Evolutionary conservation across 257 asterid species (phyloP), one percentile per base, ranked within the genome.

Genomic region (Cruciata laevipes): DNA sequence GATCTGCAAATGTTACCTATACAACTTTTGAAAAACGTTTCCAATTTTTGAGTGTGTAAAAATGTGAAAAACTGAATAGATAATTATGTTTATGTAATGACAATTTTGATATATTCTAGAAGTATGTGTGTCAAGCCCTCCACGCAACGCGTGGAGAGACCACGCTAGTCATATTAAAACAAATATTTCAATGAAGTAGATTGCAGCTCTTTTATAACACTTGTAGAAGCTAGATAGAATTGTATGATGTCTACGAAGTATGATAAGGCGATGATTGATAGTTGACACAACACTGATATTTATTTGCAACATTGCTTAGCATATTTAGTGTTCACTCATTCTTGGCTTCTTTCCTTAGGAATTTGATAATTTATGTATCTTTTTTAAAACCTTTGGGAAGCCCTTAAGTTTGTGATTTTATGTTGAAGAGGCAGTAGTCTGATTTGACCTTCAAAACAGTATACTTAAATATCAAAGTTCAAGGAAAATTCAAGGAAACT

Each of bases 171-270:
- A 61, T 18, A n/a, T 17, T 33, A 47, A 4, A 51, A 24, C 18
- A 57, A 65, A 56, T 65, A 25, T 17, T 18, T 63, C 20, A 64
- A 40, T 65, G 61, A 57, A 57, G 14, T 56, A 56, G 12, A 37
- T 63, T 65, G 25, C 33, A 6, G n/a, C 21, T 7, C 61, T 32
- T 30, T 24, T 23, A 38, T 17, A 25, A 49, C 44, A 16, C 14
- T 57, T 55, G 70, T 1, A 55, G 13, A 55, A 55, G 24, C 59
- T 53, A 18, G 25, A 6, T 24, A 51, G 31, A 3, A 3, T 2
- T 53, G 27, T 69, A 11, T 14, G 23, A 18, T 56, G 13, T 24
- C 7, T 37, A 27, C 37, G 31, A 20, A 70, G 53, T 62, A 25
- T 56, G 23, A 7, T 53, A 5, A 0, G n/a, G 53, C 24, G 16